Evolutionary conservation across 495 filamentous ascomycete genomes (phyloP).

Genomic region (Aspergillus saccharolyticus): DNA sequence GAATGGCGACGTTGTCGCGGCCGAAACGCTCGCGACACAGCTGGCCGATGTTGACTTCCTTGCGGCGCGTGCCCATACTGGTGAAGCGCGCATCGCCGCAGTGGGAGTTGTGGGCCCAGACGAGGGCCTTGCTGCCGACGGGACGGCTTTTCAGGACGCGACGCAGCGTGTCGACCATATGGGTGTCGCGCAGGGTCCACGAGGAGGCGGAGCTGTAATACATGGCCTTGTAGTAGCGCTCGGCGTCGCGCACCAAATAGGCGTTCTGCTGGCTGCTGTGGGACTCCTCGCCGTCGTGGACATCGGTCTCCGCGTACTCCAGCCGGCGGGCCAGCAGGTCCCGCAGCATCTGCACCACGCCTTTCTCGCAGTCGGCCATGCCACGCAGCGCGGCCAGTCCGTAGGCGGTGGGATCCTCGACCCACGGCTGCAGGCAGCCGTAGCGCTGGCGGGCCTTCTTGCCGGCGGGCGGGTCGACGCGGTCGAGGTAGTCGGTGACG

Average conservation of each 20-base stretch:
- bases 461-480: constrained; percentile 41
- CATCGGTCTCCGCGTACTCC: constrained; percentile 33
- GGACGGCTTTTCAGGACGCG: constrained; percentile 43
- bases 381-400: constrained; percentile 43
- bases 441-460: constrained; percentile 44
- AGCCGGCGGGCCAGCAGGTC: constrained; percentile 42
- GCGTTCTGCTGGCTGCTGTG: constrained; percentile 54
- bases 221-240: constrained; percentile 56
- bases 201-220: constrained; percentile 51
- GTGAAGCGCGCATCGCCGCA: constrained; percentile 55
- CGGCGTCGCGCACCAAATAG: constrained; percentile 49
- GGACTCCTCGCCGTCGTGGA: constrained; percentile 46
- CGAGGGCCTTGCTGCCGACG: constrained; percentile 42
- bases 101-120: constrained; percentile 60
- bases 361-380: constrained; percentile 45
- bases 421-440: constrained; percentile 45
- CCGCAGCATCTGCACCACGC: constrained; percentile 44
- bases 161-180: constrained; percentile 53
- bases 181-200: constrained; percentile 54
- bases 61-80: constrained; percentile 46
- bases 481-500: constrained; percentile 50
- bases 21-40: constrained; percentile 49
- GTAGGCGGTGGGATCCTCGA: constrained; percentile 49
- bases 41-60: constrained; percentile 54
- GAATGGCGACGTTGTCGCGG: constrained; percentile 41